Base-by-base conservation (phyloP, 2,329 filamentous ascomycete genomes). In the Fusarium caatingaense region DNA sequence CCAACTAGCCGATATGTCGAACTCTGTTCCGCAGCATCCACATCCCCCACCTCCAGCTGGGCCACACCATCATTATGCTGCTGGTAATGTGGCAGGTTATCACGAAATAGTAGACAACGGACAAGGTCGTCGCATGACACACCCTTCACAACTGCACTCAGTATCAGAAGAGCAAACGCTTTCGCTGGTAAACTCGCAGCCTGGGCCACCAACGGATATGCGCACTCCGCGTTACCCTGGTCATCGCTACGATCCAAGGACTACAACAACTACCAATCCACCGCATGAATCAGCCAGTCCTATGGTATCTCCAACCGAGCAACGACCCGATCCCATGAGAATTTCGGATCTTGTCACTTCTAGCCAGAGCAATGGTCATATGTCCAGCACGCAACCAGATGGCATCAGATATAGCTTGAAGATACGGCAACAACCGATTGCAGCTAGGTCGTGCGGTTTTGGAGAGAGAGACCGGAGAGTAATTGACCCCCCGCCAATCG, bases 401-500 rank as follows among this genome's bases (percentile, higher is more conserved):
- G 40, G 69, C 48, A 72, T 77, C n/a, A 49, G 51, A 12, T 81
- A 81, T 60, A 69, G 63, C 8, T 72, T 81, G 7, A 72, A 47
- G 18, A 88, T 95, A 66, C 89, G 93, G 51, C 93, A 96, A 78
- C 92, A 95, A 75, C 93, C 93, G 11, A 84, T 89, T 20, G 92
- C 92, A 2, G 93, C 93, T 56, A 86, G 93, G 72, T 92, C 92
- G 44, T 96, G 93, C 74, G 93, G 93, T 2, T 95, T 94, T 77
- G 93, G 93, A 64, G 93, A 95, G 79, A 86, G 92, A 69, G 93
- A 96, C 76, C 88, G 93, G 41, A 87, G 93, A 66, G 92, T 94
- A 18, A 92, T 96, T 68, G 93, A 96, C 76, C 93, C 93, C 42
- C 93, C 93, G 4, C 93, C 93, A 16, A 95, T 96, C 74, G 87